Conservation (phyloP, 805 yeast genomes). For the Candida boleticola region DNA sequence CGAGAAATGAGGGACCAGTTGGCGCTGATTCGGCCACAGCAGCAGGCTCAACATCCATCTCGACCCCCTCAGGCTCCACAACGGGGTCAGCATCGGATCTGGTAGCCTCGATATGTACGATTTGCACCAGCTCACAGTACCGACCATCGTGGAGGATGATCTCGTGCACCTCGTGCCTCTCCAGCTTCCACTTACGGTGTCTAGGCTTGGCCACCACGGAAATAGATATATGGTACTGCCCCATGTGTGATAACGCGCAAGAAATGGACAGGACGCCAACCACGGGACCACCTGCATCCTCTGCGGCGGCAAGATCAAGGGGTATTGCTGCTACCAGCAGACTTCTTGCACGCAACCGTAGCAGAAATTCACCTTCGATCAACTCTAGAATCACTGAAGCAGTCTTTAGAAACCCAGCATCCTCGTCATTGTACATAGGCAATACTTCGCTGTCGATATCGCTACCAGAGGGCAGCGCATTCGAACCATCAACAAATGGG, state of each 20-base stretch:
- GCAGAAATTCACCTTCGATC: neutral
- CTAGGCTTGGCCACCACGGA: conserved; percentile 25
- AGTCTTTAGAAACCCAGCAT: conserved; percentile 5
- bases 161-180: conserved; percentile 33
- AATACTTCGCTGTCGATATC: neutral
- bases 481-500: neutral
- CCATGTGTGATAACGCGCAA: conserved; percentile 48
- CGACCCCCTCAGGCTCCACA: neutral
- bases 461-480: neutral
- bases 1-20: neutral
- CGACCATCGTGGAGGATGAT: conserved; percentile 17
- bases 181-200: conserved; percentile 40
- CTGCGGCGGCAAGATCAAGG: neutral
- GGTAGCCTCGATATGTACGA: conserved; percentile 24
- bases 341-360: neutral
- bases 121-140: conserved; percentile 37
- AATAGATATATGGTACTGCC: conserved; percentile 43
- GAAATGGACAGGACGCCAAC: conserved; percentile 13
- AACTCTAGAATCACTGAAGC: conserved; percentile 4
- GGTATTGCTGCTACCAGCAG: neutral
- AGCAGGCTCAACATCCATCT: neutral
- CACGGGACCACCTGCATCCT: neutral
- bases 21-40: conserved; percentile 10
- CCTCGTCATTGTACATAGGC: conserved; percentile 1
- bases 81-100: neutral